A percentile compares a stretch with the other conserved stretches of the same genome.
Evolutionary conservation across 768 basidiomycete genomes (phyloP).

Genomic region (Neoboletus magnificus): DNA sequence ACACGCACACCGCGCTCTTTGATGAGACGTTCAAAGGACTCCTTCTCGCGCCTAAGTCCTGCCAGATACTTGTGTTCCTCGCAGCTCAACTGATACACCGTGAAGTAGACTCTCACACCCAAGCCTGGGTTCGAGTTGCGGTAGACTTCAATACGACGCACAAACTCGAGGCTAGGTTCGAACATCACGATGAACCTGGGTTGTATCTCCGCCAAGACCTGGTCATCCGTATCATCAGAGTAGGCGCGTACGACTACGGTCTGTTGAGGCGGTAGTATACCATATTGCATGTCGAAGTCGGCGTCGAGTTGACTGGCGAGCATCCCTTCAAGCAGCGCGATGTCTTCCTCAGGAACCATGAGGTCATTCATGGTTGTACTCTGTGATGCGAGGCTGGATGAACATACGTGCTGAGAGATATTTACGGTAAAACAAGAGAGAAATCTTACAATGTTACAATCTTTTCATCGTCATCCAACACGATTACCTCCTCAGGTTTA

Average conservation of each 20-base stretch:
- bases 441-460: constrained; percentile 58
- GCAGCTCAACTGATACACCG: constrained; percentile 89
- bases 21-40: constrained; percentile 89
- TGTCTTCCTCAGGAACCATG: constrained; percentile 17
- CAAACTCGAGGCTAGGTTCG: constrained; percentile 91
- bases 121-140: constrained; percentile 79
- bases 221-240: constrained; percentile 90
- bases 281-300: constrained; percentile 77
- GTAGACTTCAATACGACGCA: constrained; percentile 91
- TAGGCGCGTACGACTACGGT: constrained; percentile 85
- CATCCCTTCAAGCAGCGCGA: constrained; percentile 23
- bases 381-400: constrained; percentile 20
- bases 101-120: constrained; percentile 87
- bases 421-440: background rate
- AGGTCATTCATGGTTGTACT: constrained; percentile 13
- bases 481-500: constrained; percentile 8
- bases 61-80: constrained; percentile 96
- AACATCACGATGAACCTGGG: constrained; percentile 95
- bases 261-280: constrained; percentile 72
- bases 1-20: constrained; percentile 81
- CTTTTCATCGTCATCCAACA: constrained; percentile 30
- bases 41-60: constrained; percentile 85
- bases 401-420: background rate
- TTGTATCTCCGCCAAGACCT: constrained; percentile 77
- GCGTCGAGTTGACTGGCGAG: constrained; percentile 36